These are phyloP conservation scores for Venturiaceae sp. DNA, from an alignment of 2,329 filamentous ascomycete species.

Conservation along the genomic window DNA sequence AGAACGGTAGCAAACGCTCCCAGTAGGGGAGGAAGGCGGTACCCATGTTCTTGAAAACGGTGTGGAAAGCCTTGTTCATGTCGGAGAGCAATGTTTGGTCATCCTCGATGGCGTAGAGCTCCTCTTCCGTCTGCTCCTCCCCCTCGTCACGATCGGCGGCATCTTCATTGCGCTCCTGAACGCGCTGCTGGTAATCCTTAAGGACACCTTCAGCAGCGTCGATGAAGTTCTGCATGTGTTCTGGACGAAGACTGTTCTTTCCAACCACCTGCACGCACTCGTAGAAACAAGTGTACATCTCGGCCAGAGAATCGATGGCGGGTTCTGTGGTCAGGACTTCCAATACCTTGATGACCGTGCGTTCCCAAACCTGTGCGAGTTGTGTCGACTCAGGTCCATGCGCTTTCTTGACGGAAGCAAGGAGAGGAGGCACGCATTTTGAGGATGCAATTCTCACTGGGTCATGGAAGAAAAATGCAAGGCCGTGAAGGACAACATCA, in stretches of 20 bases:
- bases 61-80: conserved; percentile 99
- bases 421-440: conserved; percentile 84
- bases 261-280: conserved; percentile 93
- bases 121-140: conserved; percentile 81
- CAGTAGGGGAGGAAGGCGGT: conserved; percentile 75
- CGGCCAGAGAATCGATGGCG: conserved; percentile 88
- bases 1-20: conserved; percentile 77
- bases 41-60: conserved; percentile 95
- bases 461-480: conserved; percentile 99
- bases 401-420: conserved; percentile 89
- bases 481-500: conserved; percentile 84
- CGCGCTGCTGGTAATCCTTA: conserved; percentile 85
- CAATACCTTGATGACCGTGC: conserved; percentile 79
- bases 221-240: conserved; percentile 82
- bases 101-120: conserved; percentile 86
- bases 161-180: conserved; percentile 75
- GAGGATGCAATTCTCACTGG: conserved; percentile 91
- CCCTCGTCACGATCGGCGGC: conserved; percentile 76
- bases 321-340: conserved; percentile 91
- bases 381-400: conserved; percentile 74
- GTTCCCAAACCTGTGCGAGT: conserved; percentile 73
- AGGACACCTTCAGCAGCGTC: conserved; percentile 76
- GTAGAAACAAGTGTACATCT: conserved; percentile 99
- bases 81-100: conserved; percentile 94
- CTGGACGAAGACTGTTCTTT: conserved; percentile 65